Percentiles rank a stretch among this genome's conserved stretches.
phyloP scores from a whole-genome alignment of 305 asterid species.

The Fraxinus greggii region DNA sequence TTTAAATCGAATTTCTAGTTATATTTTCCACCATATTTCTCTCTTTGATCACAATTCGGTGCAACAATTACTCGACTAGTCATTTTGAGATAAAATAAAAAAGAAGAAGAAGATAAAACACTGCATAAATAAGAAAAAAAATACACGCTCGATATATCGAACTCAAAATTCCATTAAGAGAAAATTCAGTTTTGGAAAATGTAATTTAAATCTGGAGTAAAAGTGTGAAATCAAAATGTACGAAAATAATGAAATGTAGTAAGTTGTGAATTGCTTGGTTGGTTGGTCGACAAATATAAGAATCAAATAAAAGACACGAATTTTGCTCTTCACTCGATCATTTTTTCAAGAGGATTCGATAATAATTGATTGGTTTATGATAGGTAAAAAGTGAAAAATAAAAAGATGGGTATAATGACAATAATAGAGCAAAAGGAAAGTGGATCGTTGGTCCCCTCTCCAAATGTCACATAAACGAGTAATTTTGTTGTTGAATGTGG shows the following conservation, averaged over 20 bases:
- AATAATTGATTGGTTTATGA: not conserved
- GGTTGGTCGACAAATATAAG: not conserved
- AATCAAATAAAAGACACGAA: not conserved
- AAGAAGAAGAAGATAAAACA: too few relatives aligned
- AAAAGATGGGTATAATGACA: not conserved
- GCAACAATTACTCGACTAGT: not conserved
- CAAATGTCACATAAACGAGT: constrained; percentile 33
- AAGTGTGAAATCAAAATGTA: too few relatives aligned
- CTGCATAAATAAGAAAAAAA: too few relatives aligned
- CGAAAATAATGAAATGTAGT: not conserved
- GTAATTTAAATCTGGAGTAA: too few relatives aligned
- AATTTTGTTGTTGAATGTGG: constrained; percentile 10
- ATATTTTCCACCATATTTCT: not conserved
- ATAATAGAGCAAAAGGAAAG: not conserved
- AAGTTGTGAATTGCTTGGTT: not conserved
- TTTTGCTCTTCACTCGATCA: not conserved
- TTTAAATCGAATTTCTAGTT: not conserved
- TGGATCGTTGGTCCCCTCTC: constrained; percentile 49
- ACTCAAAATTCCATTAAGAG: too few relatives aligned
- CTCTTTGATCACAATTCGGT: not conserved
- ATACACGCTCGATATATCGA: too few relatives aligned
- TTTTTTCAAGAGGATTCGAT: not conserved
- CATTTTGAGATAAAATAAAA: too few relatives aligned
- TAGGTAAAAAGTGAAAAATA: not conserved
- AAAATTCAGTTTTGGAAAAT: too few relatives aligned